Evolutionary conservation across 1,284 basidiomycete species (phyloP), one percentile per base, ranked within the genome.

Genomic region (Ustilago sp.): DNA sequence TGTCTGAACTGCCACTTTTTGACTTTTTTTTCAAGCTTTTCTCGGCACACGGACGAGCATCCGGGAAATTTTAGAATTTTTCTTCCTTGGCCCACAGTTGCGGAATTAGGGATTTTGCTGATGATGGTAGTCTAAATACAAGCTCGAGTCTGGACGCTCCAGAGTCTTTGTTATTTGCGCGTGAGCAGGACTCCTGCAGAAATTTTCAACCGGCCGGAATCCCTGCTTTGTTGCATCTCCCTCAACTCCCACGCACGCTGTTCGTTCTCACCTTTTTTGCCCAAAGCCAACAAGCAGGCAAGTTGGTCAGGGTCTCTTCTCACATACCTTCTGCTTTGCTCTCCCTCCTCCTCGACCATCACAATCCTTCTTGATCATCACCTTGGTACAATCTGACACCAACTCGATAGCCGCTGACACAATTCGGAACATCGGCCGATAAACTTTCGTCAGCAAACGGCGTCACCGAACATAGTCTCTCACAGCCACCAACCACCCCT

Each of bases 31-130:
- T 58, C 15, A 4, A 45, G 11, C 39, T 56, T 59, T 62, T 62
- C 59, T 53, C 50, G 51, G 41, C 50, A 61, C 11, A 56, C 55
- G 55, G 55, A 15, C 55, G 55, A 43, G 39, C 41, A 17, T 35
- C 4, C 17, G 28, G 32, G 41, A 48, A 58, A 64, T 52, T 64
- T 58, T 64, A 48, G 55, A 58, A 52, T 35, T 64, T 64, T 64
- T 58, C 56, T 53, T 65, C 41, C 51, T 19, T 28, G 31, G 35
- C 36, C 54, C 56, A 19, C 19, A 19, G 19, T 19, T 19, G 19
- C 19, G 19, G 19, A 19, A 19, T 19, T 19, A 19, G 19, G 19
- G 19, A 19, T 19, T 19, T 19, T 19, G 19, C 19, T 19, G 19
- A 19, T 19, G 19, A 19, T 19, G 19, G 1, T 19, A 1, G 19